These are phyloP conservation scores for Fusarium nisikadoi DNA, from an alignment of 2,329 filamentous ascomycete genomes.

Conservation along the genomic window DNA sequence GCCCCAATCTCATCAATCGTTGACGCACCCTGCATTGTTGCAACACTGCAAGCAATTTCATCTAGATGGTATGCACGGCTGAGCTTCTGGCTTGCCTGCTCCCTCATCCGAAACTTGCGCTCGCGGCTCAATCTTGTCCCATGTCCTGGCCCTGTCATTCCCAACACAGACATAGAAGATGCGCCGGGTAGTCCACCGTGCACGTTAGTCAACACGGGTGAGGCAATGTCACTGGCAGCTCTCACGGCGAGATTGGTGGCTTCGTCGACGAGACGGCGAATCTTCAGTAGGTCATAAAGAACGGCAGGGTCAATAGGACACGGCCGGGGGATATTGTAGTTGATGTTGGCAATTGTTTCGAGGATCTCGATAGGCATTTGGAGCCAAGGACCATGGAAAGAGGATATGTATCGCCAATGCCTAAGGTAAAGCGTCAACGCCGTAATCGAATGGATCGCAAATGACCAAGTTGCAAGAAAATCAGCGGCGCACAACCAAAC, in stretches of 20 bases:
- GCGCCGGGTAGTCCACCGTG: slow-evolving; percentile 52
- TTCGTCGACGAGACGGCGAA: slow-evolving; percentile 81
- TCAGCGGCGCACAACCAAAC: slow-evolving; percentile 45
- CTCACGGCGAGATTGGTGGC: slow-evolving; percentile 81
- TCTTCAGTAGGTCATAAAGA: slow-evolving; percentile 86
- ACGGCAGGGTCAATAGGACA: slow-evolving; percentile 82
- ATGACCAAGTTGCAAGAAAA: neutral
- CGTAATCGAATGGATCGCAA: neutral
- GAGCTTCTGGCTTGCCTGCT: slow-evolving; percentile 82
- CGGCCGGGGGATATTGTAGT: slow-evolving; percentile 80
- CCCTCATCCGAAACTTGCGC: slow-evolving; percentile 80
- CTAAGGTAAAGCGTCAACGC: slow-evolving; percentile 55
- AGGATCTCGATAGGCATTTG: slow-evolving; percentile 82
- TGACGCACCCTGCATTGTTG: slow-evolving; percentile 83
- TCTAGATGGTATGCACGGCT: slow-evolving; percentile 82
- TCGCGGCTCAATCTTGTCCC: slow-evolving; percentile 78
- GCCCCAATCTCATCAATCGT: slow-evolving; percentile 80
- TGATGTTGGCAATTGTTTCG: slow-evolving; percentile 80
- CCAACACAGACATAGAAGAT: slow-evolving; percentile 33
- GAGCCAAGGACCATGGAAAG: slow-evolving; percentile 85
- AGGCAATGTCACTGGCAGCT: slow-evolving; percentile 77
- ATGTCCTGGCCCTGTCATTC: slow-evolving; percentile 60
- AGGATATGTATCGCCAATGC: slow-evolving; percentile 87
- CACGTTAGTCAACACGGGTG: slow-evolving; percentile 69
- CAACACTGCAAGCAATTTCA: slow-evolving; percentile 84